Base-by-base conservation (phyloP, 2,329 filamentous ascomycete species). In the Alternaria angustiovoidea region DNA sequence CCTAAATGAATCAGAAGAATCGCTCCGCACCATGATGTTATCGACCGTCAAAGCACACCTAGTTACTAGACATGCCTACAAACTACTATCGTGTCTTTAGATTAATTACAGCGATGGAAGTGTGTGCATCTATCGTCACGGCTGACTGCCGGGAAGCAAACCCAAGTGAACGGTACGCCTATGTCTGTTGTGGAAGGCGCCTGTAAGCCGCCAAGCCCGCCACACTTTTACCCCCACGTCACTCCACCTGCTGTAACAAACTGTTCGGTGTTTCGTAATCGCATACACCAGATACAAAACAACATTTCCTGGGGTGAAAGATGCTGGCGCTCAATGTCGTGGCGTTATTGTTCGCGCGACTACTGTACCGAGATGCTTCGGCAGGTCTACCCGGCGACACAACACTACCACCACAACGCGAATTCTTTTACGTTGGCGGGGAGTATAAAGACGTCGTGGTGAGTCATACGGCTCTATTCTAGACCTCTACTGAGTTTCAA, bases 401-500 rank as follows among this genome's bases (percentile, higher is more conserved):
- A 6, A 18, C 16, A 9, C 34, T 32, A 38, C 28, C 42, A 38
- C 39, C 57, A 7, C 57, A 46, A 6, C 69, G 68, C 6, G 65
- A 68, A 9, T 61, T 66, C 57, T 72, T 75, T 42, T 74, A 72
- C 39, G 59, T 68, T 7, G 71, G 71, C 12, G 72, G 72, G 4
- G 48, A 66, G 36, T 73, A 75, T 26, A 57, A 49, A 3, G 65
- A 68, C 11, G 24, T 71, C 2, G 63, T 55, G 9, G 69, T 67
- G 59, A 42, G 63, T 54, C 11, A 2, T 11, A 3, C 14, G 2
- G 18, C 5, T 36, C 4, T 18, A 1, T 24, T 2, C 7, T 24
- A 11, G n/a, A n/a, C 1, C n/a, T 2, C 20, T 3, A n/a, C 6
- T n/a, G 4, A n/a, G 5, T 30, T 2, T 26, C 5, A 20, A 59